Evolutionary conservation across 1,284 basidiomycete species (phyloP).

Genomic region (Mycocalia duriaeana): DNA sequence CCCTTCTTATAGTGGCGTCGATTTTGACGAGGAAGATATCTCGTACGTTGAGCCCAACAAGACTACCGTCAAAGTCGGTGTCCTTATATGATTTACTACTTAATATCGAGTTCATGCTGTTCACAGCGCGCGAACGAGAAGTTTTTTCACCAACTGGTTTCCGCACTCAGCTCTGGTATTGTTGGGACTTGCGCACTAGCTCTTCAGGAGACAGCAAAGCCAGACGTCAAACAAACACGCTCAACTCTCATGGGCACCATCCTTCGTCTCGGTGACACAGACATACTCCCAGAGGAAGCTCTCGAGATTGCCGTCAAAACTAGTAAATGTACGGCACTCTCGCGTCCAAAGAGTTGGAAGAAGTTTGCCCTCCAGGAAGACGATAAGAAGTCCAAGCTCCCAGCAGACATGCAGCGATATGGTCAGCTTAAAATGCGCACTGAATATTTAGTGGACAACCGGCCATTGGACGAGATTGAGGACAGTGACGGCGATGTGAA

Average conservation of each 20-base stretch:
- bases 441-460: slow-evolving; percentile 52
- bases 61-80: slow-evolving; percentile 58
- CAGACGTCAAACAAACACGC: slow-evolving; percentile 65
- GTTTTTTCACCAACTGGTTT: slow-evolving; percentile 62
- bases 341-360: slow-evolving; percentile 76
- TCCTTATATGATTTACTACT: neutral
- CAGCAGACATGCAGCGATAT: slow-evolving; percentile 36
- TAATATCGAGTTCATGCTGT: slow-evolving; percentile 1
- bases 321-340: slow-evolving; percentile 79
- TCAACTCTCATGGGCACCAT: slow-evolving; percentile 60
- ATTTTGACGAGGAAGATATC: slow-evolving; percentile 75
- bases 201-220: slow-evolving; percentile 61
- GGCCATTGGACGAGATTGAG: slow-evolving; percentile 13
- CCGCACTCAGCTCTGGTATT: slow-evolving; percentile 41
- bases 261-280: slow-evolving; percentile 73
- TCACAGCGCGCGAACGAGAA: slow-evolving; percentile 76
- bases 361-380: slow-evolving; percentile 51
- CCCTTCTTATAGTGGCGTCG: slow-evolving; percentile 57
- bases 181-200: slow-evolving; percentile 73
- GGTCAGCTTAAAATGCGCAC: slow-evolving; percentile 54
- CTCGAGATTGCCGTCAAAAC: slow-evolving; percentile 74
- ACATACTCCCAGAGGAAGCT: slow-evolving; percentile 60
- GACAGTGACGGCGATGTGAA: slow-evolving; percentile 27
- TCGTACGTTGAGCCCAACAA: slow-evolving; percentile 67
- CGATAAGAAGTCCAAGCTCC: slow-evolving; percentile 14